Evolutionary conservation across 176 grass and related monocot genomes (phyloP).

Genomic region (Areca catechu): DNA sequence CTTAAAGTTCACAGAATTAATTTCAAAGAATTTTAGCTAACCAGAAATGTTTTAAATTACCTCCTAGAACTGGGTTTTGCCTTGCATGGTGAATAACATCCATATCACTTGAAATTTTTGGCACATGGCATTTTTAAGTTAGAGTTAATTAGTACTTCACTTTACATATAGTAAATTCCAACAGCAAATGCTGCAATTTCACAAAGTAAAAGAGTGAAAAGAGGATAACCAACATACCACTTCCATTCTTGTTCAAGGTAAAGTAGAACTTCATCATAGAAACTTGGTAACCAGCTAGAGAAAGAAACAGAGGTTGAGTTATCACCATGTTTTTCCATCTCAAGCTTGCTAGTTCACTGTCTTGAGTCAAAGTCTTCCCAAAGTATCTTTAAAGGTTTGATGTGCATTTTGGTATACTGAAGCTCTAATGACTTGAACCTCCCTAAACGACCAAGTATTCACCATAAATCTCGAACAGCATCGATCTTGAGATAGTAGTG

Average conservation of each 20-base stretch:
- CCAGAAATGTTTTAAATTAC: too few species aligned
- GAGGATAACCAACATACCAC: conserved; percentile 60
- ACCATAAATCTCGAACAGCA: conserved; percentile 74
- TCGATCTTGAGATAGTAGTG: conserved; percentile 23
- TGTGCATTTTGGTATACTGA: conserved; percentile 87
- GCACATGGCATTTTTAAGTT: too few species aligned
- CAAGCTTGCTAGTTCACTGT: conserved; percentile 32
- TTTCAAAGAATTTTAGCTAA: too few species aligned
- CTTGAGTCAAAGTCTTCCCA: conserved; percentile 96
- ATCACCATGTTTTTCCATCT: too few species aligned
- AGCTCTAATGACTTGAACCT: conserved; percentile 88
- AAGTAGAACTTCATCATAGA: conserved; percentile 94
- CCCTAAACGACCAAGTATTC: conserved; percentile 81
- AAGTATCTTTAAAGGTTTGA: conserved; percentile 50
- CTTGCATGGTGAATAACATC: too few species aligned
- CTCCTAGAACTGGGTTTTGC: too few species aligned
- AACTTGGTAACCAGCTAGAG: conserved; percentile 83
- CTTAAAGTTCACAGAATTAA: too few species aligned
- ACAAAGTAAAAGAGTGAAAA: conserved; percentile 10
- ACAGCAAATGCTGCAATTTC: conserved; percentile 1
- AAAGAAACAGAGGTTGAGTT: too few species aligned
- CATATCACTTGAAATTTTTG: too few species aligned
- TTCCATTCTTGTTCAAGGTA: conserved; percentile 99
- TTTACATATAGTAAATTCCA: conserved; percentile 19
- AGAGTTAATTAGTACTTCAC: not conserved